phyloP scores from a whole-genome alignment of 768 basidiomycete species.

The Hortiboletus flavorubellus region DNA sequence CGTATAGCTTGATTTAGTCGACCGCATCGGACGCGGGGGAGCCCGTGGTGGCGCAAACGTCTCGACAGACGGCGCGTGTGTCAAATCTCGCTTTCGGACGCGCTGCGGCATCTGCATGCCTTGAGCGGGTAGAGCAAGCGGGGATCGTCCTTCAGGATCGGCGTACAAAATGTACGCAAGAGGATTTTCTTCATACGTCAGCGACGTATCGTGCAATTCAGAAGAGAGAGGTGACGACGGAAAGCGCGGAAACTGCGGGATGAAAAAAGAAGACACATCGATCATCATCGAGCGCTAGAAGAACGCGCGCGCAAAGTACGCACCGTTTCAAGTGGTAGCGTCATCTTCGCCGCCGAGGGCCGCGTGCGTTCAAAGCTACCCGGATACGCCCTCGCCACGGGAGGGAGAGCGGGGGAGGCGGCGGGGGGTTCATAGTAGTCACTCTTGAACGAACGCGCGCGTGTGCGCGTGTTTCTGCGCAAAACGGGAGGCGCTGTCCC shows the following conservation, averaged over 20 bases:
- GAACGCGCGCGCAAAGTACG: background rate
- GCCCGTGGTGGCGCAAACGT: background rate
- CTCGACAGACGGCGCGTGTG: slow-evolving; percentile 4
- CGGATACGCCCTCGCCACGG: slow-evolving; percentile 2
- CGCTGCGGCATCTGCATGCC: slow-evolving; percentile 1
- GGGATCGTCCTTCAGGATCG: slow-evolving; percentile 14
- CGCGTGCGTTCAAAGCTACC: slow-evolving; percentile 10
- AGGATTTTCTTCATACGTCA: slow-evolving; percentile 7
- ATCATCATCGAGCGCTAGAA: background rate
- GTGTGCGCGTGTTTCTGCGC: background rate
- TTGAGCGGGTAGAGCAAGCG: slow-evolving; percentile 12
- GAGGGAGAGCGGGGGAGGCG: background rate
- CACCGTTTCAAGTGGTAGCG: slow-evolving; percentile 16
- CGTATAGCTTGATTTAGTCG: slow-evolving; percentile 15
- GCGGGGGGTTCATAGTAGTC: background rate
- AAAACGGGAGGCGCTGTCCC: background rate
- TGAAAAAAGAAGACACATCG: background rate
- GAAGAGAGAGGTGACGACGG: slow-evolving; percentile 2
- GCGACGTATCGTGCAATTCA: slow-evolving; percentile 8
- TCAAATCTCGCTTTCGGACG: slow-evolving; percentile 14
- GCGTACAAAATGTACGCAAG: slow-evolving; percentile 15
- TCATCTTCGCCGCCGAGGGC: slow-evolving; percentile 18
- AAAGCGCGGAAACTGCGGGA: slow-evolving; percentile 7
- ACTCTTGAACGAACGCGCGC: slow-evolving; percentile 17
- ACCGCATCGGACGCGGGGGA: slow-evolving; percentile 2